Evolutionary conservation across 192 early-diverging fungal genomes (phyloP), one percentile per base, ranked within the genome.

Genomic region (Backusella tarrabulga): DNA sequence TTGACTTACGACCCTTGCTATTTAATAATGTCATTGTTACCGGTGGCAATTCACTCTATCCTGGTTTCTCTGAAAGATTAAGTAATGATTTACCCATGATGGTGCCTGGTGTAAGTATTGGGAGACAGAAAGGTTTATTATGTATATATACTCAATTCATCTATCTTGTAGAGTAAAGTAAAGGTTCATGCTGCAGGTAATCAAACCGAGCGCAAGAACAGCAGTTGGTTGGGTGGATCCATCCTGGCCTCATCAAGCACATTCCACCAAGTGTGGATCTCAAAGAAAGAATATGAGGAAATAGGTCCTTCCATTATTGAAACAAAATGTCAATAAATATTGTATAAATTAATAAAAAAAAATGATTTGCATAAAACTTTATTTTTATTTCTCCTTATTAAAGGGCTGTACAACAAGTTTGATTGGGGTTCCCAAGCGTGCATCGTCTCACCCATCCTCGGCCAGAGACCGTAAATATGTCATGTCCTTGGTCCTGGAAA

Each of bases 231-330:
- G 41, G 98, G 98, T 46, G 97, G 97, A 6, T 98, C 97, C 0
- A 96, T 98, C 54, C 84, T 99, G 68, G 92, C 95, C 1, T 97
- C 95, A 2, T 79, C 98, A 76, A 95, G 96, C 73, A 97, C 96
- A 1, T 99, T 99, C 89, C 96, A 98, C 78, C 98, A 98, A 86
- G 87, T 99, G 70, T 98, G 97, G 97, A 93, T 99, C 12, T 98
- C 96, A 36, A 94, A 94, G 77, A 88, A 95, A 34, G 96, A 99
- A 84, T 99, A 97, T 78, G 93, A 95, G 41, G 98, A 99, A 80
- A 87, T 88, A 34, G 95, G 95, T 56, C 88, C 92, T 41, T 84
- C 85, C 7, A 92, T 93, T 72, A 92, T 98, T 6, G 97, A 97
- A 82, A 97, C 94, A 73, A 95, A 93, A 70, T 93, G 92, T 77